phyloP scores from a whole-genome alignment of 2,329 filamentous ascomycete species.

The Coniochaeta hoffmannii region DNA sequence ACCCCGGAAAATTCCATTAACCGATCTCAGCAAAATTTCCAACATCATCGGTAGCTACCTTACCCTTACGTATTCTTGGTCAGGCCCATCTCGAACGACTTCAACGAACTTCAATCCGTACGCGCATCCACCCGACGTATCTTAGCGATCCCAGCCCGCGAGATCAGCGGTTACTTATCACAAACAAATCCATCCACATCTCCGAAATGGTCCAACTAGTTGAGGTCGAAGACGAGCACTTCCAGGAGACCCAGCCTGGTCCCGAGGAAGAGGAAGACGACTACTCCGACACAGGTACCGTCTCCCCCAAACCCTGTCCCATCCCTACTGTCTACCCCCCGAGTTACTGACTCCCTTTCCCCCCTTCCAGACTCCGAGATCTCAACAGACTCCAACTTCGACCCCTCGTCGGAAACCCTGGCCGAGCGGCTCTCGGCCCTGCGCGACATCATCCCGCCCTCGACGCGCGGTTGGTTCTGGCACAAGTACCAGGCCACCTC shows the following conservation, averaged over 20 bases:
- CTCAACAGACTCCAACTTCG: constrained; percentile 70
- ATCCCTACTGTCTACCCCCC: background rate
- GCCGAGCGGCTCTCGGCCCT: constrained; percentile 65
- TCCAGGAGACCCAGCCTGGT: constrained; percentile 61
- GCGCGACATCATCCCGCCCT: constrained; percentile 68
- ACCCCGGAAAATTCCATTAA: constrained; percentile 2
- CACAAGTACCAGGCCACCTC: constrained; percentile 49
- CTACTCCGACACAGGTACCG: constrained; percentile 83
- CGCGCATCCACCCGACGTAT: background rate
- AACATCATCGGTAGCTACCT: background rate
- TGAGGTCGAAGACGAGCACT: constrained; percentile 95
- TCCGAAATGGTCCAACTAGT: constrained; percentile 84
- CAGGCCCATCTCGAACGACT: background rate
- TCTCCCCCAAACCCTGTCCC: background rate
- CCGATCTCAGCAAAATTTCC: constrained; percentile 3
- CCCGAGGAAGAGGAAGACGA: constrained; percentile 83
- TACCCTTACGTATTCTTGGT: background rate
- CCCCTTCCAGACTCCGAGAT: constrained; percentile 64
- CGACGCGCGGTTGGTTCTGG: constrained; percentile 60
- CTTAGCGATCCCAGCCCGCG: background rate
- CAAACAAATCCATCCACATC: background rate
- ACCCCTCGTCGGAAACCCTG: constrained; percentile 50
- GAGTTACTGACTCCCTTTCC: constrained; percentile 3
- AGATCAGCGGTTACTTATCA: background rate
- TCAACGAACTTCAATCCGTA: background rate